Evolutionary conservation across 345 rosid genomes (phyloP), one percentile per base, ranked within the genome.

Genomic region (Microthlaspi erraticum): DNA sequence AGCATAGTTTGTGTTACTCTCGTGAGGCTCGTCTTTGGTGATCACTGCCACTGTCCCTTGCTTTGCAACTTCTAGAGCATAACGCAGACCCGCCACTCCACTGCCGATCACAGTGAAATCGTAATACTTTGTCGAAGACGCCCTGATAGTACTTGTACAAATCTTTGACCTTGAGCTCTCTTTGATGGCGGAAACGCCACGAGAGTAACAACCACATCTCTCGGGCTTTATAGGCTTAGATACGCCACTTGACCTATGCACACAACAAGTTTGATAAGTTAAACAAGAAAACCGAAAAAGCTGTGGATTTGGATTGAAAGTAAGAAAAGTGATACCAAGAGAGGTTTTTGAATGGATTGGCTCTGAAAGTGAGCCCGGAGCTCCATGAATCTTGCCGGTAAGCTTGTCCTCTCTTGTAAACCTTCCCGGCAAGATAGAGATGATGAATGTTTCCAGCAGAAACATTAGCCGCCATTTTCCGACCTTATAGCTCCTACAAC

Each of bases 11-110:
- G 99, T 94, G 83, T 88, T 91, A 82, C 99, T 85, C 82, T 91
- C 96, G 63, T 94, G 95, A 75, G 96, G 97, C 83, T 94, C 97
- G 5, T 91, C 99, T 85, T 91, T 91, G 8, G 97, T 94, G 46
- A 91, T 91, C 60, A 94, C 89, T 0, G 97, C 97, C 19, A 91
- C 99, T 10, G 95, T 80, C 66, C 99, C 99, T 75, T 79, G 81
- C 73, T 89, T 87, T 41, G 99, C 93, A 75, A 93, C 97, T 74
- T 93, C 97, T 56, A 93, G 89, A 39, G 96, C 97, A 38, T 91
- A 89, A 64, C 99, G 85, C 11, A 93, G 90, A 59, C 99, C 99
- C 16, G 99, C 99, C 71, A 94, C 84, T 64, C 99, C 99, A 75
- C 99, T 94, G 36, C 99, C 97, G 74, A 94, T 89, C 44, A 94